Evolutionary conservation across 2,329 filamentous ascomycete species (phyloP).

Genomic region (Myrmaecium sp.): DNA sequence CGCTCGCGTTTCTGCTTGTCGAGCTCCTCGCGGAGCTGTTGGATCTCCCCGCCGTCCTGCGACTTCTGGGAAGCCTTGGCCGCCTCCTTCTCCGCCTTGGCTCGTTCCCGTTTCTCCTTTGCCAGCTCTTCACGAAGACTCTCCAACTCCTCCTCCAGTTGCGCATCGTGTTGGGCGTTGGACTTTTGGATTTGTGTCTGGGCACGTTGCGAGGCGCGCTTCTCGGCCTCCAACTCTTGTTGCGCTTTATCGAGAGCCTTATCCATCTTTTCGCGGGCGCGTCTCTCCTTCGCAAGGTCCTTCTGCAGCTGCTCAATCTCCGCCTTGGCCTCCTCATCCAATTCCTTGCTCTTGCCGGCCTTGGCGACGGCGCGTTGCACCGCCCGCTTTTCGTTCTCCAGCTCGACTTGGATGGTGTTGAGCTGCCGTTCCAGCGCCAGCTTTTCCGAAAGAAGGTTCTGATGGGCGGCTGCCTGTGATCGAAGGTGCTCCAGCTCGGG

Average conservation of each 20-base stretch:
- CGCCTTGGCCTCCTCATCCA: constrained; percentile 29
- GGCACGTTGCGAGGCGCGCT: constrained; percentile 13
- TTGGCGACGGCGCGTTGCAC: constrained; percentile 39
- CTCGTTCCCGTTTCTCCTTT: constrained; percentile 17
- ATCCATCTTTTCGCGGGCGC: constrained; percentile 25
- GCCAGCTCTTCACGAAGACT: constrained; percentile 11
- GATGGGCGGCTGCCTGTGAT: constrained; percentile 41
- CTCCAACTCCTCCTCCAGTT: constrained; percentile 9
- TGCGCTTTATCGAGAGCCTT: constrained; percentile 18
- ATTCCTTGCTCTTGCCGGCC: constrained; percentile 30
- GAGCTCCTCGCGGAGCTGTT: constrained; percentile 33
- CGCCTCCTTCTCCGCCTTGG: constrained; percentile 3
- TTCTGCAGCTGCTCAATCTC: constrained; percentile 28
- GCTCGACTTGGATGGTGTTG: constrained; percentile 58
- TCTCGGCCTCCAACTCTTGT: constrained; percentile 15
- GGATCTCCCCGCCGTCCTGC: constrained; percentile 25
- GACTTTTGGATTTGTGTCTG: constrained; percentile 18
- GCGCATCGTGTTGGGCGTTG: constrained; percentile 2
- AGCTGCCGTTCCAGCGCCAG: constrained; percentile 63
- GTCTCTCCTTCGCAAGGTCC: constrained; percentile 28
- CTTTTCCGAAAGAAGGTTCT: constrained; percentile 60
- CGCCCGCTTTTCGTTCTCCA: constrained; percentile 66
- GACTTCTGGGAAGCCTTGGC: constrained; percentile 19
- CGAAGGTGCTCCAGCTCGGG: constrained; percentile 46
- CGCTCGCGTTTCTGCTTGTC: constrained; percentile 33